Percentiles rank a stretch among this genome's conserved stretches.
phyloP scores from a whole-genome alignment of 1,284 basidiomycete species.

The Leccinum insolens region DNA sequence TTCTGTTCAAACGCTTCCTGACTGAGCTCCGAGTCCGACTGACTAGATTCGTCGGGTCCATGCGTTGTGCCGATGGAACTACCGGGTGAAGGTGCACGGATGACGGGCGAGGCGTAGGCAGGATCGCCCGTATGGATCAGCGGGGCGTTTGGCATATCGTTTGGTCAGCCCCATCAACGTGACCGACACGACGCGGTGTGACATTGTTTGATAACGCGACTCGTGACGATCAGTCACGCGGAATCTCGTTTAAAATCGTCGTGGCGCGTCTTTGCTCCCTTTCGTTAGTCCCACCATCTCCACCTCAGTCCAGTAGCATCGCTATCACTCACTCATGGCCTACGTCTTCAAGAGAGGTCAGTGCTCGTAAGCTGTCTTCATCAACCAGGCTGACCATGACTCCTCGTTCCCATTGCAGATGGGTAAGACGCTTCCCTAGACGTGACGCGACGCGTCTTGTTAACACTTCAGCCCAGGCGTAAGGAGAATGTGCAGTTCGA shows the following conservation, averaged over 20 bases:
- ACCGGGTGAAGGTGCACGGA: constrained; percentile 69
- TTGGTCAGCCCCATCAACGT: constrained; percentile 4
- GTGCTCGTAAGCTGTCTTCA: constrained; percentile 26
- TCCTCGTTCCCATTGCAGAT: constrained; percentile 44
- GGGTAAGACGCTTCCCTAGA: constrained; percentile 51
- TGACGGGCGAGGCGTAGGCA: constrained; percentile 65
- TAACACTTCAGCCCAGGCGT: constrained; percentile 49
- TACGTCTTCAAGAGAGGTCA: constrained; percentile 78
- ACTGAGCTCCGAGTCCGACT: constrained; percentile 56
- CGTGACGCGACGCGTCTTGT: constrained; percentile 36
- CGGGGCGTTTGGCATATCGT: constrained; percentile 31
- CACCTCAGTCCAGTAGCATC: constrained; percentile 11
- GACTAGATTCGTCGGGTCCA: constrained; percentile 59
- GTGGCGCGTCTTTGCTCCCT: constrained; percentile 33
- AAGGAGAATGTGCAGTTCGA: constrained; percentile 89
- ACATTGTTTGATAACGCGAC: constrained; percentile 33
- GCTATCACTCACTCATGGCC: constrained; percentile 46
- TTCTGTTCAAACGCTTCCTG: constrained; percentile 55
- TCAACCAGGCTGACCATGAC: constrained; percentile 15
- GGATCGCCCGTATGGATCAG: constrained; percentile 39
- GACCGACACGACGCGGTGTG: constrained; percentile 33
- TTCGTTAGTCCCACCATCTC: constrained; percentile 38
- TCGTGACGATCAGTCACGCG: constrained; percentile 35
- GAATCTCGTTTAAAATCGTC: constrained; percentile 31
- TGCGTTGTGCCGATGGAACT: constrained; percentile 73